Base-by-base conservation (phyloP, 2,329 filamentous ascomycete species). In the Didymella arachidicola region DNA sequence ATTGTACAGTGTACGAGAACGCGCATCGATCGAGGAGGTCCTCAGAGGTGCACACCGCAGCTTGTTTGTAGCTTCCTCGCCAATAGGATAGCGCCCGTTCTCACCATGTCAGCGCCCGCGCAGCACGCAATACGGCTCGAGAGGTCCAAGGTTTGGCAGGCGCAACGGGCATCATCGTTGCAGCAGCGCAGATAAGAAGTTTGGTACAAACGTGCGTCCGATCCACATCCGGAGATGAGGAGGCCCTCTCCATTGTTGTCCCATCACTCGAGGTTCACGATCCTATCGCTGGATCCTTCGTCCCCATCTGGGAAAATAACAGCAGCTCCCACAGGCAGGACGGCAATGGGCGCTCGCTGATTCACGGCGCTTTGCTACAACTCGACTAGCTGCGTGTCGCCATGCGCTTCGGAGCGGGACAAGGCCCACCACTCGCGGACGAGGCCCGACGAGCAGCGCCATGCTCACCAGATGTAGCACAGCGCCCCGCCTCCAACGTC, bases 161-260 rank as follows among this genome's bases (percentile, higher is more conserved):
- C 36, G 44, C 46, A 51, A 50, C 56, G 56, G 50, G 56, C 50
- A 54, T 59, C 45, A 59, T 59, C 56, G 56, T 39, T 54, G 56
- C 50, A 46, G 56, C 50, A n/a, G 19, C 19, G 6, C 16, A 50
- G 56, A 46, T 54, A 54, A 50, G 32, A n/a, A 25, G 42, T 41
- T 26, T 53, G 50, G 19, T 44, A 39, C 56, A 41, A 41, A 46
- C 43, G 45, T 50, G 46, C 56, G 41, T 51, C 46, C 22, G 46
- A 12, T 54, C 56, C 56, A 48, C 42, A 52, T 36, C 50, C 56
- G 56, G 56, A 59, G 50, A 59, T 59, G 56, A 59, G 25, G 26
- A 34, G 43, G 18, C 45, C 14, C 44, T 22, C 11, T 49, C 25
- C 14, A 30, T 12, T 39, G 36, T 22, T 22, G 22, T 22, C 22